A percentile compares a stretch with the other conserved stretches of the same genome.
Conservation (phyloP, 352 stramenopile species). For the Pythium scleroteichum region DNA sequence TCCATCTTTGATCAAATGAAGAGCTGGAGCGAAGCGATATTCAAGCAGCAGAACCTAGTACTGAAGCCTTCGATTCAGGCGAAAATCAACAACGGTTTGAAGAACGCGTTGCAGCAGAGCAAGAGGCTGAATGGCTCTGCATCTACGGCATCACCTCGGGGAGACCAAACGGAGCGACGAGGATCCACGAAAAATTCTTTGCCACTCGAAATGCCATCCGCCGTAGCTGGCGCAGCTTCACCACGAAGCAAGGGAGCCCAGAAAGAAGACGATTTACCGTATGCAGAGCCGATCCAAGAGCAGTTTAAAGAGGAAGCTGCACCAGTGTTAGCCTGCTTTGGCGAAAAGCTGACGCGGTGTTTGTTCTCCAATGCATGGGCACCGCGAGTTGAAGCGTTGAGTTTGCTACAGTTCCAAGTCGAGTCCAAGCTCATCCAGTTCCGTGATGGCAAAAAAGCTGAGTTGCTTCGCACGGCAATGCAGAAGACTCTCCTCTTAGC, state of each 20-base stretch:
- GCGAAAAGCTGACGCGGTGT: slow-evolving; percentile 71
- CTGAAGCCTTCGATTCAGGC: slow-evolving; percentile 78
- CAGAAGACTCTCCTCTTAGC: slow-evolving; percentile 60
- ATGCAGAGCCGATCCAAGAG: slow-evolving; percentile 73
- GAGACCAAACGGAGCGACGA: not conserved
- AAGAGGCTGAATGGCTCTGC: slow-evolving; percentile 45
- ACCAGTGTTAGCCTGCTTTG: slow-evolving; percentile 55
- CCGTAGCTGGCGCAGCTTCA: slow-evolving; percentile 21
- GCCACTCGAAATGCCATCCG: slow-evolving; percentile 5
- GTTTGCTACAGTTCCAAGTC: slow-evolving; percentile 70
- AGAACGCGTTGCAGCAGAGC: slow-evolving; percentile 61
- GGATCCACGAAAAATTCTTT: not conserved
- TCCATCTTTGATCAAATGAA: slow-evolving; percentile 78
- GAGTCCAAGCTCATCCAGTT: slow-evolving; percentile 55
- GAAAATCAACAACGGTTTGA: slow-evolving; percentile 83
- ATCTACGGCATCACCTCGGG: not conserved
- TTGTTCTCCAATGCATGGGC: slow-evolving; percentile 83
- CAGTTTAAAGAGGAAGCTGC: slow-evolving; percentile 52
- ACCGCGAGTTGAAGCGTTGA: slow-evolving; percentile 75
- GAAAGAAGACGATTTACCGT: slow-evolving; percentile 74
- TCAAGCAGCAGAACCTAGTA: slow-evolving; percentile 67
- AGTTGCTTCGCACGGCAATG: slow-evolving; percentile 36
- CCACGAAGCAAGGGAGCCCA: slow-evolving; percentile 55
- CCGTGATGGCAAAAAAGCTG: slow-evolving; percentile 25
- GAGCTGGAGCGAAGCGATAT: slow-evolving; percentile 68